Base-by-base conservation (phyloP, 805 yeast genomes). In the Saccharomyces eubayanus region DNA sequence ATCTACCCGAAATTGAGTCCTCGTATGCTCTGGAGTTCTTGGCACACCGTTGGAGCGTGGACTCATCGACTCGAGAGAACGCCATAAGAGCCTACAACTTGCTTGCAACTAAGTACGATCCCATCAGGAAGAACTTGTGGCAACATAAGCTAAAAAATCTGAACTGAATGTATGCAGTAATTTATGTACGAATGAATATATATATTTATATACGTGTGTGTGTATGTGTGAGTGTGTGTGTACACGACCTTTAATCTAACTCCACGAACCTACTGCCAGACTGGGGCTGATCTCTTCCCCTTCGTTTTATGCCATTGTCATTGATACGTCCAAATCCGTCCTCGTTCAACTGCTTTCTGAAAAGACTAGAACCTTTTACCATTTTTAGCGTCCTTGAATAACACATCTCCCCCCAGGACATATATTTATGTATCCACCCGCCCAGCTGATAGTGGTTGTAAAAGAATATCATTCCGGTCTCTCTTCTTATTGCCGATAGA, bases 401-500 rank as follows among this genome's bases (percentile, higher is more conserved):
- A 53, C 82, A 75, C 36, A 67, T 65, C 60, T 85, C 91, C 0
- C 92, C 92, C 63, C 83, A 73, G 3, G 72, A 65, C 30, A 85
- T 71, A 57, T 81, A 83, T 53, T 76, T 76, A 21, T 75, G 74
- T 46, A 85, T 68, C 73, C 80, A 77, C 31, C 72, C 67, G 11
- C 81, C 72, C 58, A 77, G 60, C 54, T 69, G 74, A 40, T 66
- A 70, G 1, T 53, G 46, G 48, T 71, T 67, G 58, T 71, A 70
- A 1, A 66, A 62, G 41, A 68, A 71, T 59, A 78, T 79, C 48
- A 84, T 74, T 0, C 97, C 97, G 0, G 96, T 87, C 57, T 87
- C 83, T 57, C 89, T 79, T 66, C 89, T 85, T 51, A 91, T 78
- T 2, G 96, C 96, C 0, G 97, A 96, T 47, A 92, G 73, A 12